These are phyloP conservation scores for Cubamyces sp. DNA, from an alignment of 768 basidiomycete genomes.

Conservation along the genomic window DNA sequence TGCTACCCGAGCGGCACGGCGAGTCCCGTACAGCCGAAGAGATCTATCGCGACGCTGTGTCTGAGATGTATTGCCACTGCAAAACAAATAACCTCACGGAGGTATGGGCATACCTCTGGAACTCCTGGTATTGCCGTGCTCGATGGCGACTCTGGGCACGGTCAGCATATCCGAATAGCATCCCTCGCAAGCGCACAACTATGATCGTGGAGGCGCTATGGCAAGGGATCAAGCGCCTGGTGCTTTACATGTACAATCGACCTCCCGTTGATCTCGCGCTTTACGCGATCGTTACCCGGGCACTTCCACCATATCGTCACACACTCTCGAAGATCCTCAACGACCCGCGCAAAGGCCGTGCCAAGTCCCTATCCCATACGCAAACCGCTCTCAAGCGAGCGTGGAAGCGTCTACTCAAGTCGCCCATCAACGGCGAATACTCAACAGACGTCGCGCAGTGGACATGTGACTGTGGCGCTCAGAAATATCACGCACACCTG, in stretches of 20 bases:
- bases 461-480: conserved; percentile 37
- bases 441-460: conserved; percentile 27
- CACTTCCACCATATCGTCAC: not conserved
- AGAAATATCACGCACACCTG: conserved; percentile 35
- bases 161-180: conserved; percentile 20
- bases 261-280: not conserved
- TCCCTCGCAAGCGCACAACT: conserved; percentile 1
- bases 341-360: not conserved
- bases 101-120: conserved; percentile 38
- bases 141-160: conserved; percentile 34
- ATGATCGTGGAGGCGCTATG: not conserved
- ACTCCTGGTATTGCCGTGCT: conserved; percentile 34
- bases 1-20: conserved; percentile 31
- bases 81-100: conserved; percentile 28
- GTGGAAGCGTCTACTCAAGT: not conserved
- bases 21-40: conserved; percentile 19
- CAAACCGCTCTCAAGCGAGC: not conserved
- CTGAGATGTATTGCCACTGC: conserved; percentile 39
- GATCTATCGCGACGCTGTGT: conserved; percentile 34
- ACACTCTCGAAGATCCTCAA: not conserved
- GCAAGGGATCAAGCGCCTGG: not conserved
- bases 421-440: conserved; percentile 15
- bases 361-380: not conserved
- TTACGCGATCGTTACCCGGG: not conserved
- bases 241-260: not conserved